These are phyloP conservation scores for Dactylorhiza incarnata DNA, from an alignment of 106 monocot species.

Conservation along the genomic window DNA sequence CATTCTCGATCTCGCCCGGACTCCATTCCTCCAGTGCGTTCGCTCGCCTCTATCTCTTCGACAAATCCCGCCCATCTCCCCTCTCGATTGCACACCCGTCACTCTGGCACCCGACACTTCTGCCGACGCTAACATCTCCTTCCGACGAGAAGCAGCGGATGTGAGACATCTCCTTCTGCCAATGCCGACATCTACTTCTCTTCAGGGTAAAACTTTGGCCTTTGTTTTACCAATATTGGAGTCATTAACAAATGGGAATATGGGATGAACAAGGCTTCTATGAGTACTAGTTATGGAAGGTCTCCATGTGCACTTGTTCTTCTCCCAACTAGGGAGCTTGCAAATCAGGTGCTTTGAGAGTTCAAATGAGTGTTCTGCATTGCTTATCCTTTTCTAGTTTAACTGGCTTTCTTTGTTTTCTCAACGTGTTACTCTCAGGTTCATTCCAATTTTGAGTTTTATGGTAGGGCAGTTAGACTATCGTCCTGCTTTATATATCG, in stretches of 20 bases:
- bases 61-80: no score
- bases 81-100: no score
- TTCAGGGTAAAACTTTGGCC: slow-evolving; percentile 95
- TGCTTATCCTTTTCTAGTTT: no score
- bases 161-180: no score
- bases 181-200: no score
- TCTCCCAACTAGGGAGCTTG: slow-evolving; percentile 92
- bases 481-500: slow-evolving; percentile 83
- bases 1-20: no score
- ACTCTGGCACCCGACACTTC: no score
- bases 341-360: slow-evolving; percentile 64
- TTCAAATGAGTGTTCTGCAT: background rate
- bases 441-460: slow-evolving; percentile 66
- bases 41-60: no score
- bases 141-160: no score
- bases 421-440: slow-evolving; percentile 36
- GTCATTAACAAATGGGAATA: slow-evolving; percentile 68
- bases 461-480: slow-evolving; percentile 65
- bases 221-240: slow-evolving; percentile 94
- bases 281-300: slow-evolving; percentile 64
- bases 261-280: slow-evolving; percentile 47
- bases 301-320: slow-evolving; percentile 79
- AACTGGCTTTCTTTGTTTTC: background rate
- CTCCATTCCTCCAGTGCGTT: no score
- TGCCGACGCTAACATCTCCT: no score